These are phyloP conservation scores for Raddia guianensis DNA, from an alignment of 176 grass and related monocot species.

Conservation along the genomic window DNA sequence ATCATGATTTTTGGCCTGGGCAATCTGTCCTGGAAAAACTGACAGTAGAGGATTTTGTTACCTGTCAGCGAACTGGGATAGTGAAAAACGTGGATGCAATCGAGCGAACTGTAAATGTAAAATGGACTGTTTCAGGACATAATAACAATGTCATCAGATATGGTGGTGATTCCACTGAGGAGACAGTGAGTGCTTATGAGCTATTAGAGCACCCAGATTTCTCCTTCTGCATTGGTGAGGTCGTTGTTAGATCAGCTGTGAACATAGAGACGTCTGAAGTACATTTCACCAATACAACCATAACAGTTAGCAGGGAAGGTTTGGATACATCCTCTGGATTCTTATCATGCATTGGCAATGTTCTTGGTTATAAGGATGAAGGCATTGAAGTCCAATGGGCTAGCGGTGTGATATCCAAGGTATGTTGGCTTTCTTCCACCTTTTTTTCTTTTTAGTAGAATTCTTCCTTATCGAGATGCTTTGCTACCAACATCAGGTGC, in stretches of 20 bases:
- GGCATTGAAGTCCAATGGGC: conserved; percentile 88
- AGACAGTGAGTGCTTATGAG: conserved; percentile 91
- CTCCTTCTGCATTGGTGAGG: conserved; percentile 76
- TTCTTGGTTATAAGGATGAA: conserved; percentile 76
- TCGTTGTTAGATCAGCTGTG: conserved; percentile 66
- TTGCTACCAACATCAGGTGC: conserved; percentile 62
- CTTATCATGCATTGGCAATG: conserved; percentile 85
- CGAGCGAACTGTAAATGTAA: conserved; percentile 82
- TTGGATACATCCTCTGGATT: conserved; percentile 49
- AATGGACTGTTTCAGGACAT: conserved; percentile 60
- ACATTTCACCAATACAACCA: conserved; percentile 48
- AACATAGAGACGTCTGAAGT: conserved; percentile 54
- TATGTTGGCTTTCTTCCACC: conserved; percentile 34
- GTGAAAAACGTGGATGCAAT: conserved; percentile 78
- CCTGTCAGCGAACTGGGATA: conserved; percentile 55
- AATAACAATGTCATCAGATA: conserved; percentile 46
- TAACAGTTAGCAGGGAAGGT: conserved; percentile 32
- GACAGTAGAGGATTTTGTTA: conserved; percentile 44
- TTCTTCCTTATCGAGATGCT: neutral
- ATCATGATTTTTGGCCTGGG: conserved; percentile 96
- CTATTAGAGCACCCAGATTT: conserved; percentile 90
- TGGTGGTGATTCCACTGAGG: conserved; percentile 59
- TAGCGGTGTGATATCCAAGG: conserved; percentile 83
- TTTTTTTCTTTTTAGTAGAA: neutral
- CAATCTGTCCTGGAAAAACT: conserved; percentile 84